Base-by-base conservation (phyloP, 257 asterid genomes). In the Solanum chmielewskii region DNA sequence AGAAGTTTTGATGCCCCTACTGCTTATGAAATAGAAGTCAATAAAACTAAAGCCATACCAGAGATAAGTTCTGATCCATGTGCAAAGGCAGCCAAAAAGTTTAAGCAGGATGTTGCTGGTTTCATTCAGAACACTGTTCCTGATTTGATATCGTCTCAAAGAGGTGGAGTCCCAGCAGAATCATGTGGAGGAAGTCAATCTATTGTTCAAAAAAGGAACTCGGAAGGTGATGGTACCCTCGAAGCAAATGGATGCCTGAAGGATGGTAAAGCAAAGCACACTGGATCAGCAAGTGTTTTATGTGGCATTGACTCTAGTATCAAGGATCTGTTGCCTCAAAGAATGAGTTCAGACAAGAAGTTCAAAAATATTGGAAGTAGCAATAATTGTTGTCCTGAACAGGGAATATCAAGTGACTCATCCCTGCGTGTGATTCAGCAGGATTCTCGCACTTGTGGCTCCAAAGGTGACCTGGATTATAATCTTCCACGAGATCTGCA, bases 61-160 rank as follows among this genome's bases (percentile, higher is more conserved):
- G 88, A 83, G 39, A 83, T 87, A 78, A 88, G 88, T 89, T 83
- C 86, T 87, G 89, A 66, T 87, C 71, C 89, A 85, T 70, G 20
- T 85, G 83, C 86, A 44, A 88, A 86, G 86, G 77, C 87, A 84
- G 82, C 86, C 74, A 89, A 92, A 89, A 93, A 91, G 90, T 56
- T 66, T 86, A 93, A 93, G 92, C 91, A 86, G 88, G 90, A 39
- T 87, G 23, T 78, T 80, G 66, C 70, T 86, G 16, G 37, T 89
- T 18, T 49, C 25, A 84, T 56, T 56, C 87, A 76, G 13, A 86
- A 88, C 66, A 9, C n/a, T 29, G 88, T 47, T 87, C 85, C 85
- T 85, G 88, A 83, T 68, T 41, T 88, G 60, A 23, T 44, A 29
- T 85, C 78, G 16, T 86, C 27, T 69, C 86, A 73, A 64, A 86